These are phyloP conservation scores for Ceratocystis ficicola DNA, from an alignment of 2,329 filamentous ascomycete species.

Conservation along the genomic window DNA sequence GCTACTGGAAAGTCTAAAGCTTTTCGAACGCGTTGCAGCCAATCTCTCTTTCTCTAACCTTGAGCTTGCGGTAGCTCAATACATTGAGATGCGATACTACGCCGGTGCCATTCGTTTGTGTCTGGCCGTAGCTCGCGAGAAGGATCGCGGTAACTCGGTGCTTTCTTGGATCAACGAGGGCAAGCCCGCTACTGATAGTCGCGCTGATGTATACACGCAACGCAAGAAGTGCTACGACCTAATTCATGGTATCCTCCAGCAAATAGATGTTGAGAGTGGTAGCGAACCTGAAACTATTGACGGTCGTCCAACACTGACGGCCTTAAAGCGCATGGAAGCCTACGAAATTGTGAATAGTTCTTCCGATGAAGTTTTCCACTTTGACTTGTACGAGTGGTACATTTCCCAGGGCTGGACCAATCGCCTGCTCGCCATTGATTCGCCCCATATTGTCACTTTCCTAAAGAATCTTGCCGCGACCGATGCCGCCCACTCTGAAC, in stretches of 20 bases:
- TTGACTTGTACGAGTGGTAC: constrained; percentile 97
- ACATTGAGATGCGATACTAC: constrained; percentile 73
- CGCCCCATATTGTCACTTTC: constrained; percentile 75
- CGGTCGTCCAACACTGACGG: constrained; percentile 61
- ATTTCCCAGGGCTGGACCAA: constrained; percentile 73
- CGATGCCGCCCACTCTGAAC: constrained; percentile 68
- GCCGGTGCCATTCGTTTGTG: constrained; percentile 85
- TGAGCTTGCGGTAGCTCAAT: constrained; percentile 64
- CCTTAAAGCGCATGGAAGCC: constrained; percentile 72
- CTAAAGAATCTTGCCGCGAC: constrained; percentile 62
- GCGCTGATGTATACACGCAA: constrained; percentile 53
- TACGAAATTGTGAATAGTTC: constrained; percentile 83
- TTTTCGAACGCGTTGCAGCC: constrained; percentile 81
- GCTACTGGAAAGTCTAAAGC: constrained; percentile 73
- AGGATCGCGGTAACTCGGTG: constrained; percentile 76
- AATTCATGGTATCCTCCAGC: constrained; percentile 68
- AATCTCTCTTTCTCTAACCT: constrained; percentile 73
- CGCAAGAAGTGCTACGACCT: constrained; percentile 74
- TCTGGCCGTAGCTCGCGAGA: constrained; percentile 68
- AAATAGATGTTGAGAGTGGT: constrained; percentile 60
- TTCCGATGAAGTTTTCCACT: constrained; percentile 87
- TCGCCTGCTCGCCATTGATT: constrained; percentile 71
- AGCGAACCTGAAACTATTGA: constrained; percentile 62
- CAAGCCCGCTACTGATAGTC: constrained; percentile 56
- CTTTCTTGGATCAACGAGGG: constrained; percentile 80